Evolutionary conservation across 2,329 filamentous ascomycete species (phyloP), one percentile per base, ranked within the genome.

Genomic region (Grosmannia huntii): DNA sequence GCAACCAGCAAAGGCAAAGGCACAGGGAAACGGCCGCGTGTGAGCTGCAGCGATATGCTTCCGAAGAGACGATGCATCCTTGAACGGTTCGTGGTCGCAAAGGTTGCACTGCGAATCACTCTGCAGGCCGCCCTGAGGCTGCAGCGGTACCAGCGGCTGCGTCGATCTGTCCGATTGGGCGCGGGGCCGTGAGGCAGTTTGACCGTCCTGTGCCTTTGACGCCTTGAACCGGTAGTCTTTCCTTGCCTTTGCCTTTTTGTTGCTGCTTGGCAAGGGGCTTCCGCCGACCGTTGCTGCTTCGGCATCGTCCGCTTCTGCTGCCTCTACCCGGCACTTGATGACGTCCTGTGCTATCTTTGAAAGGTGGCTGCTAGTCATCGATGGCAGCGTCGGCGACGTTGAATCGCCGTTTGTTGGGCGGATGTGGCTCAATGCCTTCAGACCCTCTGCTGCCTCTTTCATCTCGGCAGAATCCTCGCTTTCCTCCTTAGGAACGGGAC

Each of bases 1-100:
- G 69, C 92, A 99, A 21, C 88, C 89, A 48, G 92, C 95, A 65
- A 85, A 85, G 0, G 85, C 84, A 68, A 96, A 92, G 3, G 89
- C 88, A 68, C 92, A 99, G 0, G 85, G 83, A 65, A 96, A 97
- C 0, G 85, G 84, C 23, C 84, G 78, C 0, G 84, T 87, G 62
- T 87, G 85, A 2, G 83, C 82, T 2, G 84, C 83, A 6, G 84
- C 83, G 54, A 86, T 79, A 64, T 87, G 84, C 64, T 86, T 86
- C 36, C 82, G 76, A 44, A 86, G 69, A 0, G 83, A 84, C 0
- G 83, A 85, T 0, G 79, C 82, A 66, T 86, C 83, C 63, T 85
- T 85, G 66, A 86, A 86, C 1, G 83, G 83, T 0, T 79, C 76
- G 66, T 85, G 82, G 56, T 76, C 83, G 66, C 83, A 86, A 56